Evolutionary conservation across 129 eudicot genomes (phyloP).

Genomic region (Chrysanthemum makinoi): DNA sequence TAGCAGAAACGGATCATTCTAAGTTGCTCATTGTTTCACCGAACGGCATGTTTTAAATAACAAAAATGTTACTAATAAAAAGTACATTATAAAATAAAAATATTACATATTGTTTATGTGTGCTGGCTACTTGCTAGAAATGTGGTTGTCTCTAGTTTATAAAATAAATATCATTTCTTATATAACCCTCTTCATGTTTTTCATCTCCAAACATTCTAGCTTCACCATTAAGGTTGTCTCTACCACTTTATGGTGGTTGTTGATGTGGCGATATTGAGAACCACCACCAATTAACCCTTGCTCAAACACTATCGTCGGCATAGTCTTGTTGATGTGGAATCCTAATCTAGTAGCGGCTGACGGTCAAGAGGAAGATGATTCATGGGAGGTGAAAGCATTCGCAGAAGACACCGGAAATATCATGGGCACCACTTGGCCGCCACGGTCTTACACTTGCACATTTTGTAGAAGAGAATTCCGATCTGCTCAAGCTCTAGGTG

Average conservation of each 20-base stretch:
- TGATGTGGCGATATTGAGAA: constrained; percentile 2
- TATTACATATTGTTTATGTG: constrained; percentile 6
- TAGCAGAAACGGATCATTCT: neutral
- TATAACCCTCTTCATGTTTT: constrained; percentile 11
- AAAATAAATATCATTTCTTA: constrained; percentile 12
- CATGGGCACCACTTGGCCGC: constrained; percentile 28
- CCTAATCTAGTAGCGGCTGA: neutral
- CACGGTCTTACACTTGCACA: constrained; percentile 22
- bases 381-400: constrained; percentile 26
- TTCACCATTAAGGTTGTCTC: constrained; percentile 22
- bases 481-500: constrained; percentile 25
- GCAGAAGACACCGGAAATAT: constrained; percentile 16
- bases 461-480: constrained; percentile 26
- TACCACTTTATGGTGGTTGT: constrained; percentile 10
- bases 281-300: constrained; percentile 18
- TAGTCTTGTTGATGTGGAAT: constrained; percentile 19
- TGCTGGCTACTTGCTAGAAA: constrained; percentile 13
- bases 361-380: constrained; percentile 20
- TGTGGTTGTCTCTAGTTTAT: constrained; percentile 5
- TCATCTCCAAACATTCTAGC: constrained; percentile 24
- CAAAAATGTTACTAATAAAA: neutral
- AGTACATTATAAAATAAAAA: neutral
- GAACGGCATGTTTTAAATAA: constrained; percentile 5
- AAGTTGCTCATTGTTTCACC: neutral
- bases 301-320: neutral